Percentiles rank a stretch among this genome's conserved stretches.
phyloP scores from a whole-genome alignment of 139 green algal genomes.

The Klebsormidium nitens region DNA sequence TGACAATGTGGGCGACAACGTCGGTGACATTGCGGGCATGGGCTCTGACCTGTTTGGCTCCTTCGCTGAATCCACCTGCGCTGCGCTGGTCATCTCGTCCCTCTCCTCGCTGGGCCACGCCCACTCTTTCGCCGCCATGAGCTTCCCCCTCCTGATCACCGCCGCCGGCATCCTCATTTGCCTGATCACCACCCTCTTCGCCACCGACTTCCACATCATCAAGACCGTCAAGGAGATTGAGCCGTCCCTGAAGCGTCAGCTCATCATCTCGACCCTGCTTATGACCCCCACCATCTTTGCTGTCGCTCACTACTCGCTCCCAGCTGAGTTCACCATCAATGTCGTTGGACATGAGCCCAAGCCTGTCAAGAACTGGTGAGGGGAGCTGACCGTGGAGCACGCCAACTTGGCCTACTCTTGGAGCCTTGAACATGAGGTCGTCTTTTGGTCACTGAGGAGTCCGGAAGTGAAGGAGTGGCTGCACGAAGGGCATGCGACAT shows the following conservation, averaged over 20 bases:
- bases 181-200: conserved; percentile 46
- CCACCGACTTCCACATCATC: conserved; percentile 40
- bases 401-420: too few species aligned
- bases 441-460: too few species aligned
- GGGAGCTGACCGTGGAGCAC: not conserved
- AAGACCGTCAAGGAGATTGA: conserved; percentile 37
- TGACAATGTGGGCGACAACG: conserved; percentile 96
- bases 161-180: conserved; percentile 46
- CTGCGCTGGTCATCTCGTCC: conserved; percentile 52
- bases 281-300: conserved; percentile 43
- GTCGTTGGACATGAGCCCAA: conserved; percentile 27
- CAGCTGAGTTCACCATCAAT: conserved; percentile 36
- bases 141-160: conserved; percentile 51
- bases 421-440: too few species aligned
- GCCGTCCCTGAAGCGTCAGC: conserved; percentile 36
- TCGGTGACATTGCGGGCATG: conserved; percentile 98
- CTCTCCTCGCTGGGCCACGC: conserved; percentile 20
- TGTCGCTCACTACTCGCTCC: conserved; percentile 32
- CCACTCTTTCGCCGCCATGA: conserved; percentile 38
- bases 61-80: conserved; percentile 56
- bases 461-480: too few species aligned
- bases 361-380: conserved; percentile 69
- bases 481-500: too few species aligned
- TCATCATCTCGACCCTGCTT: conserved; percentile 44
- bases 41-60: conserved; percentile 92